Conservation (phyloP, 208 protist species). For the Trypanosoma vivax region DNA sequence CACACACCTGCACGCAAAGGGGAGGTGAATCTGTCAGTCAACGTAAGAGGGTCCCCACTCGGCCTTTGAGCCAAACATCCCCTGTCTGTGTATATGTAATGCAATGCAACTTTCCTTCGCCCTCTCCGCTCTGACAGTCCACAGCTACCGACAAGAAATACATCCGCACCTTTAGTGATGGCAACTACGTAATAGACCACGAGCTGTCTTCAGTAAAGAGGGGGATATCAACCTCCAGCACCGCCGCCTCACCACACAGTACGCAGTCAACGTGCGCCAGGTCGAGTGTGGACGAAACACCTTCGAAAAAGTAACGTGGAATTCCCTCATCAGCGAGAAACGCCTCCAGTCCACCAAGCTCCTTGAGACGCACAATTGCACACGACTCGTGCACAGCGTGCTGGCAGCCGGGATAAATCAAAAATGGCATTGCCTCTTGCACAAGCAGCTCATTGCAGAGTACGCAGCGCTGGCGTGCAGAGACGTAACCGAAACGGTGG, state of each 20-base stretch:
- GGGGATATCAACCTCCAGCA: slow-evolving; percentile 61
- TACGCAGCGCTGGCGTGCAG: slow-evolving; percentile 70
- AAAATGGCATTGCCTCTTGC: slow-evolving; percentile 36
- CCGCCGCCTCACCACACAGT: slow-evolving; percentile 64
- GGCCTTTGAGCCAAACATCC: no score
- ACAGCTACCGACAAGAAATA: no score
- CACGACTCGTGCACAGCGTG: slow-evolving; percentile 79
- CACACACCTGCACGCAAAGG: no score
- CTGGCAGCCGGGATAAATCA: slow-evolving; percentile 75
- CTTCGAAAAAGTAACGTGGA: slow-evolving; percentile 43
- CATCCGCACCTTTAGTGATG: neutral
- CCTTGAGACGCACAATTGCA: slow-evolving; percentile 35
- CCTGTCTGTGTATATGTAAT: no score
- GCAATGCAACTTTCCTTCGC: no score
- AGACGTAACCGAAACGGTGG: slow-evolving; percentile 84
- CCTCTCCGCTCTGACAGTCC: no score
- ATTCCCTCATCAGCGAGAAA: slow-evolving; percentile 65
- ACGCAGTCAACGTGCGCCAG: slow-evolving; percentile 72
- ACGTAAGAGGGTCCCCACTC: no score
- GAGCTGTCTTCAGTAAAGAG: slow-evolving; percentile 38
- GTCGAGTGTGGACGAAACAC: slow-evolving; percentile 31
- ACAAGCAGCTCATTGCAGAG: slow-evolving; percentile 67
- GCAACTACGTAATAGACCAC: slow-evolving; percentile 23
- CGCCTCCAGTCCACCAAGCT: slow-evolving; percentile 54
- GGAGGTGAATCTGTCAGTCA: no score